phyloP scores from a whole-genome alignment of 306 rosid genomes.

The Cucumis melo region DNA sequence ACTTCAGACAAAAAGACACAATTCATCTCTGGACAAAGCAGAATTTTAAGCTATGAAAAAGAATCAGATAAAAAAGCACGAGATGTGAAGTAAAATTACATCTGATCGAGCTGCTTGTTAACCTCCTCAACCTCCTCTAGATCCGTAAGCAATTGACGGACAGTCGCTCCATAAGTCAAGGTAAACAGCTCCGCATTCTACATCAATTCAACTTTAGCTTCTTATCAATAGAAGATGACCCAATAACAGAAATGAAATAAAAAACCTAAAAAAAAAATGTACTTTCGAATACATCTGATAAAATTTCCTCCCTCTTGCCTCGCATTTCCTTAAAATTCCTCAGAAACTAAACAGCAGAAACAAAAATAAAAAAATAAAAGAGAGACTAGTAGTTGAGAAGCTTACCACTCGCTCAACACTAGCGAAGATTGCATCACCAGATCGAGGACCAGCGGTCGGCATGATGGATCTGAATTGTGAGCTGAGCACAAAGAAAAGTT shows the following conservation, averaged over 20 bases:
- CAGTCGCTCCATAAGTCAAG: constrained; percentile 97
- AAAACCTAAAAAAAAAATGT: background rate
- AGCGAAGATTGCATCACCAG: constrained; percentile 94
- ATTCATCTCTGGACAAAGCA: background rate
- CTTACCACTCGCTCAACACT: constrained; percentile 85
- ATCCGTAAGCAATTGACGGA: constrained; percentile 96
- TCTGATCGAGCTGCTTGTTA: constrained; percentile 95
- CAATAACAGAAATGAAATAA: background rate
- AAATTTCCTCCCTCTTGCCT: background rate
- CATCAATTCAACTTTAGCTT: constrained; percentile 2
- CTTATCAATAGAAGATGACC: background rate
- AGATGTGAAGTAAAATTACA: constrained; percentile 22
- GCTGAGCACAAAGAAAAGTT: background rate
- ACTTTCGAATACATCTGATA: background rate
- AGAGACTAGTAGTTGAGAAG: background rate
- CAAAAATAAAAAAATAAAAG: background rate
- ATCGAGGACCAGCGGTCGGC: constrained; percentile 84
- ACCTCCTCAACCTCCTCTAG: constrained; percentile 98
- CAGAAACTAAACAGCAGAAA: background rate
- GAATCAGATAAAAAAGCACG: background rate
- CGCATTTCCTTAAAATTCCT: background rate
- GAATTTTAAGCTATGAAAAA: background rate
- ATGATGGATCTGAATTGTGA: constrained; percentile 22
- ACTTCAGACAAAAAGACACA: background rate
- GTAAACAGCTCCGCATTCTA: constrained; percentile 95